Percentiles rank a stretch among this genome's conserved stretches.
phyloP scores from a whole-genome alignment of 192 early-diverging fungal species.

The Backusella australiensis region DNA sequence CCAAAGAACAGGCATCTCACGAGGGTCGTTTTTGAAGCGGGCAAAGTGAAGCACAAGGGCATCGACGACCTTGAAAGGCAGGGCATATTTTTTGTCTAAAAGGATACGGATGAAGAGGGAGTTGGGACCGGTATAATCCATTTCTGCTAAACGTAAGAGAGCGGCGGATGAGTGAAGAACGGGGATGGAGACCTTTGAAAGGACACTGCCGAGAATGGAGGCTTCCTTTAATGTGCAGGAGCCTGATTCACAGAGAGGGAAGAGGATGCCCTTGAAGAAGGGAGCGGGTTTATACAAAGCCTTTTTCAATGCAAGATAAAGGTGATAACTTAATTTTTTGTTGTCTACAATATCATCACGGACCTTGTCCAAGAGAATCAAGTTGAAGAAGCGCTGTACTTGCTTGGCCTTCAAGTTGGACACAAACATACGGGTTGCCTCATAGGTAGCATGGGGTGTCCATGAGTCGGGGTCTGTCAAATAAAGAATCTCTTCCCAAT shows the following conservation, averaged over 20 bases:
- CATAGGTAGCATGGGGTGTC: constrained; percentile 96
- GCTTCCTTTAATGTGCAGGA: constrained; percentile 96
- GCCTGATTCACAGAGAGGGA: constrained; percentile 92
- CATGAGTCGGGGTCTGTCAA: constrained; percentile 88
- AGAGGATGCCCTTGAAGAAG: constrained; percentile 96
- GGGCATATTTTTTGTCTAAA: constrained; percentile 97
- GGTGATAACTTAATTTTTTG: constrained; percentile 97
- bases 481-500: constrained; percentile 98
- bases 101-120: constrained; percentile 93
- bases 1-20: constrained; percentile 94
- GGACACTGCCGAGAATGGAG: constrained; percentile 88
- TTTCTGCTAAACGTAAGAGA: constrained; percentile 90
- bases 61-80: constrained; percentile 97
- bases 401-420: constrained; percentile 95
- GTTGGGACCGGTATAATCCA: constrained; percentile 97
- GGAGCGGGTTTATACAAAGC: constrained; percentile 94
- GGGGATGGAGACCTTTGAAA: constrained; percentile 92
- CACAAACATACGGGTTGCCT: constrained; percentile 95
- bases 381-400: constrained; percentile 85
- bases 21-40: constrained; percentile 80
- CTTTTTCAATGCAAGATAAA: constrained; percentile 97
- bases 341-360: constrained; percentile 95
- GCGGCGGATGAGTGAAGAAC: constrained; percentile 94
- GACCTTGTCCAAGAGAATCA: constrained; percentile 89
- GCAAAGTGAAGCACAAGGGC: constrained; percentile 95